phyloP scores from a whole-genome alignment of 257 asterid genomes.

The Sherardia arvensis region DNA sequence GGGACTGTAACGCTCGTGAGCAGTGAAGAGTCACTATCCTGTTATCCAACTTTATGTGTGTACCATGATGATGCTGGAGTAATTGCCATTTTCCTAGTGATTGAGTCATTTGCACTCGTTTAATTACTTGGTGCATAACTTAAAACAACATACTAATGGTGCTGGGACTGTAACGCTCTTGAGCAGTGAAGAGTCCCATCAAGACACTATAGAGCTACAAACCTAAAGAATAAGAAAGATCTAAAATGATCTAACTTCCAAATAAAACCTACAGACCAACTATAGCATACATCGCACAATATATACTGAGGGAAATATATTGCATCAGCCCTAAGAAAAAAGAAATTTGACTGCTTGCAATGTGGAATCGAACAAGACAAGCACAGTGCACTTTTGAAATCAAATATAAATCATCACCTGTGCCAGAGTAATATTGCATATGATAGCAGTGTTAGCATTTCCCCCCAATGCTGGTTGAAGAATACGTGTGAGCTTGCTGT shows the following conservation, averaged over 20 bases:
- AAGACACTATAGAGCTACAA: neutral
- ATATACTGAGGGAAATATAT: neutral
- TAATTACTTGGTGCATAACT: neutral
- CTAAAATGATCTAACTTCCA: neutral
- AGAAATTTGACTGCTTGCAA: neutral
- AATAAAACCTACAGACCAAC: neutral
- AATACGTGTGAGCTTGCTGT: slow-evolving; percentile 95
- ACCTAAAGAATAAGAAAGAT: neutral
- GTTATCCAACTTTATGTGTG: no score
- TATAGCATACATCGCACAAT: neutral
- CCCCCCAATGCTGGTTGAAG: slow-evolving; percentile 98
- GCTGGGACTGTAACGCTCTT: neutral
- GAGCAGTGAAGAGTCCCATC: neutral
- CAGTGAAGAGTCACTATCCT: neutral
- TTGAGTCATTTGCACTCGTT: neutral
- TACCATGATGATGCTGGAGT: no score
- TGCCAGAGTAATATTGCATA: slow-evolving; percentile 96
- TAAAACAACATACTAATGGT: neutral
- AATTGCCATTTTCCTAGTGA: neutral
- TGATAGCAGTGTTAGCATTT: slow-evolving; percentile 92
- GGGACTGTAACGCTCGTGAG: neutral
- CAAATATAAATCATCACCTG: slow-evolving; percentile 45
- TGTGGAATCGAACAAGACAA: neutral
- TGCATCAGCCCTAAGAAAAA: neutral
- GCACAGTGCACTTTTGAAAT: neutral